phyloP scores from a whole-genome alignment of 2,329 filamentous ascomycete genomes.

The Tolypocladium capitatum region DNA sequence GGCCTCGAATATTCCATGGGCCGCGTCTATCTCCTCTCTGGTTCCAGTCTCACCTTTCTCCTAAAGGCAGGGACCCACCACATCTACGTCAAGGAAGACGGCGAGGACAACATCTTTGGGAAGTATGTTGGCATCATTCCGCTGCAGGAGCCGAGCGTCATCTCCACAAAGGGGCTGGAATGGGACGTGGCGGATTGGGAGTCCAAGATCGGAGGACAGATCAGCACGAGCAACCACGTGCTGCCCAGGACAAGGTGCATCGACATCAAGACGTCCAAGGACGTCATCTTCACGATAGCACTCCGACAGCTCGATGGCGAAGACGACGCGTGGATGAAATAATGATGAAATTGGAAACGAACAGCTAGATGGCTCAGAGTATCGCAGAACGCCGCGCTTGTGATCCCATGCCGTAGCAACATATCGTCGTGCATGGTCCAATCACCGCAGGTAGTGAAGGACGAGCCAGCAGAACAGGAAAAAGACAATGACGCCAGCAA shows the following conservation, averaged over 20 bases:
- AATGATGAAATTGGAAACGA: background rate
- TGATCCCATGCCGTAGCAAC: background rate
- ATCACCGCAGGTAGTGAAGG: slow-evolving; percentile 59
- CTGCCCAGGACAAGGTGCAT: slow-evolving; percentile 43
- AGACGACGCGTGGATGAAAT: slow-evolving; percentile 15
- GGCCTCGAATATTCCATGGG: slow-evolving; percentile 36
- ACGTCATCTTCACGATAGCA: slow-evolving; percentile 65
- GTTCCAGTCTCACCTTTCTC: slow-evolving; percentile 69
- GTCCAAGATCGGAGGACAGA: slow-evolving; percentile 57
- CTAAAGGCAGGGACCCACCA: slow-evolving; percentile 55
- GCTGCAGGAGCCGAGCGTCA: slow-evolving; percentile 61
- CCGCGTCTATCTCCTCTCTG: slow-evolving; percentile 66
- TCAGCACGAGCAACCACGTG: slow-evolving; percentile 76
- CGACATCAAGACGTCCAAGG: slow-evolving; percentile 46
- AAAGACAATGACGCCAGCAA: slow-evolving; percentile 73
- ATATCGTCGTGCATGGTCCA: slow-evolving; percentile 1
- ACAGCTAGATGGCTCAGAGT: background rate
- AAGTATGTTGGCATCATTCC: slow-evolving; percentile 81
- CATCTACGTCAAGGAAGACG: slow-evolving; percentile 48
- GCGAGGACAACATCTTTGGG: slow-evolving; percentile 44
- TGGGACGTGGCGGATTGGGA: slow-evolving; percentile 84
- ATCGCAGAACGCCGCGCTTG: slow-evolving; percentile 5
- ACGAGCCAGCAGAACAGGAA: slow-evolving; percentile 87
- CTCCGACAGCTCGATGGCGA: slow-evolving; percentile 27
- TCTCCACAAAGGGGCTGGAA: slow-evolving; percentile 68